Evolutionary conservation across 2,329 filamentous ascomycete genomes (phyloP).

Genomic region (Colletotrichum echinochloae): DNA sequence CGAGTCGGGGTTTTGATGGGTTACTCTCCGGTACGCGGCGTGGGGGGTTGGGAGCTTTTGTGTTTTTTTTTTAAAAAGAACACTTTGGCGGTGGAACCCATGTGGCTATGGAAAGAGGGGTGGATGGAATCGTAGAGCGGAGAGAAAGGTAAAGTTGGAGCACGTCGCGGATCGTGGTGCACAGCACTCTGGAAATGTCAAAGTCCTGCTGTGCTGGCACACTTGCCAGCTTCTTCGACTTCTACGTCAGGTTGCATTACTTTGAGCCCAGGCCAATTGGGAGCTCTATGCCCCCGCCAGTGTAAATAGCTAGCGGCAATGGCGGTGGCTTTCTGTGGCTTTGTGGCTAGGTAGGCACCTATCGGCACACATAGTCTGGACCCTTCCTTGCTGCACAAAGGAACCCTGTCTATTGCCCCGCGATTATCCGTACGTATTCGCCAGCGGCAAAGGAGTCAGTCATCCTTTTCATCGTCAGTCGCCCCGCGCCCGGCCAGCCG

Average conservation of each 20-base stretch:
- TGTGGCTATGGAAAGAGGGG: conserved; percentile 8
- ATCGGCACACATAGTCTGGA: neutral
- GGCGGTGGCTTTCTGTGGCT: conserved; percentile 31
- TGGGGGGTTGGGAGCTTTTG: neutral
- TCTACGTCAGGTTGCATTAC: conserved; percentile 35
- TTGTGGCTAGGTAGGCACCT: too few species aligned
- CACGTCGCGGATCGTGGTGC: conserved; percentile 39
- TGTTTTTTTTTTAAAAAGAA: neutral
- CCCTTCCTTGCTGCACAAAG: conserved; percentile 13
- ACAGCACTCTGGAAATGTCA: conserved; percentile 37
- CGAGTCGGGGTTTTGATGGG: neutral
- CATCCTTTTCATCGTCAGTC: conserved; percentile 7
- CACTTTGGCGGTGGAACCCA: conserved; percentile 2
- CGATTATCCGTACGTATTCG: too few species aligned
- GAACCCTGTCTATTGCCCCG: conserved; percentile 23
- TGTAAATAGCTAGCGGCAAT: neutral
- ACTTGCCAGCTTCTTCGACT: conserved; percentile 14
- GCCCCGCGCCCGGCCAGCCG: conserved; percentile 20
- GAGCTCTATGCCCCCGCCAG: conserved; percentile 18
- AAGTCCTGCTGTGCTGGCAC: conserved; percentile 24
- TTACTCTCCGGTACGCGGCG: neutral
- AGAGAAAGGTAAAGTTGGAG: conserved; percentile 33
- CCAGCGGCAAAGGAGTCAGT: conserved; percentile 41
- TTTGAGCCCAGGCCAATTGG: conserved; percentile 26
- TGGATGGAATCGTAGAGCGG: neutral